A percentile compares a stretch with the other conserved stretches of the same genome.
Evolutionary conservation across 1,284 basidiomycete species (phyloP).

Genomic region (Puccinia horiana): DNA sequence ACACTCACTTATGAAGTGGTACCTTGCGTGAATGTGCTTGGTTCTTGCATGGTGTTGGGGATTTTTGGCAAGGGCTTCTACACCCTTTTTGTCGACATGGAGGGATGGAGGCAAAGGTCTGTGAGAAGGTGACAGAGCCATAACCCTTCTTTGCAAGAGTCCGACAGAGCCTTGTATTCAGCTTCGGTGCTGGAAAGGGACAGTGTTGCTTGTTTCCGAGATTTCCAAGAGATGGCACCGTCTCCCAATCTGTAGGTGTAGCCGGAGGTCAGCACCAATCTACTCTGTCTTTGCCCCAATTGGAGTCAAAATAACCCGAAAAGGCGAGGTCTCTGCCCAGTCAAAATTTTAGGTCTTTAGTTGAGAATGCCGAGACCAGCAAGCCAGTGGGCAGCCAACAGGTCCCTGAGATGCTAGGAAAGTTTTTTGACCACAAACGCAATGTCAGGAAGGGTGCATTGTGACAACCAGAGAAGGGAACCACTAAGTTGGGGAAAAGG

Average conservation of each 20-base stretch:
- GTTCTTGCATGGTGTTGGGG: not conserved
- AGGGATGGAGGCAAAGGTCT: not conserved
- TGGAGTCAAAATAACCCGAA: not conserved
- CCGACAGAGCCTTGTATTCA: no score
- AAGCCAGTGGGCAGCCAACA: not conserved
- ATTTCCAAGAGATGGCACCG: slow-evolving; percentile 13
- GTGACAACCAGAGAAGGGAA: not conserved
- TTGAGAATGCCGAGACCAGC: not conserved
- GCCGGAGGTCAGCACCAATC: not conserved
- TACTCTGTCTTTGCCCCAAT: not conserved
- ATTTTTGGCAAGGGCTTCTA: not conserved
- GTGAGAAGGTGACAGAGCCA: not conserved
- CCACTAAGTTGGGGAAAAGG: not conserved
- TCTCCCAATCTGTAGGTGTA: not conserved
- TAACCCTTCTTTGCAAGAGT: no score
- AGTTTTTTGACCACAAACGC: not conserved
- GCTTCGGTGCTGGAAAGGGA: no score
- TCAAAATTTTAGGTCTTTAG: not conserved
- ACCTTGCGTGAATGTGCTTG: not conserved
- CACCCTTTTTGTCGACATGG: not conserved
- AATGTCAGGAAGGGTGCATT: not conserved
- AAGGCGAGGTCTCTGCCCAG: not conserved
- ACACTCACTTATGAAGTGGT: not conserved
- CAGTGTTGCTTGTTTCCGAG: not conserved
- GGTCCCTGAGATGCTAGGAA: not conserved